Base-by-base conservation (phyloP, 345 rosid species). In the Linum trigynum region DNA sequence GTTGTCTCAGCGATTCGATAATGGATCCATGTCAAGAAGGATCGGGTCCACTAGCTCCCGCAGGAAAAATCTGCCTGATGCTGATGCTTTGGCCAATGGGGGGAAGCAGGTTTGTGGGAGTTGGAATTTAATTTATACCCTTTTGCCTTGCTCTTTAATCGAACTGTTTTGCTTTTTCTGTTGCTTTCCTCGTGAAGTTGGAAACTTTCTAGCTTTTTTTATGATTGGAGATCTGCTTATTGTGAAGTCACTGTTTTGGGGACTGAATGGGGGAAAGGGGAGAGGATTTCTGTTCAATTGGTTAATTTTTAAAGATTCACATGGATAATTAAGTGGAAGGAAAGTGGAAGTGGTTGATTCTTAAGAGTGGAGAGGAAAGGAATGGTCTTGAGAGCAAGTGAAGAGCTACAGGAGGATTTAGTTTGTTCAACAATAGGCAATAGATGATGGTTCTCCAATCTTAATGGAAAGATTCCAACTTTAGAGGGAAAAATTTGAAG, bases 1-100 rank as follows among this genome's bases (percentile, higher is more conserved):
- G 61, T 72, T 84, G 76, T 92, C 98, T 66, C 98, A 86, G 83
- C 78, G 98, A 76, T 88, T 88, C 45, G 97, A 92, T 4, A 23
- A 23, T 23, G 97, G 98, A 79, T 92, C 98, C 84, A 90, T 92
- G 91, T 92, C 98, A 14, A 80, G 97, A 68, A 81, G 97, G 69
- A 81, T 84, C 69, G 88, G 96, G 72, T 85, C 92, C 61, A 86
- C 97, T 6, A 87, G 91, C 74, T 83, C 95, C 15, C 77, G 91
- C 66, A 81, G 88, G 65, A 80, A 82, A 45, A 77, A 76, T 41
- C 83, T 77, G 57, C 61, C 92, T 69, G 96, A 90, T 73, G 63
- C 91, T 69, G 96, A 87, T 73, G 88, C 92, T 38, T 77, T 85
- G 65, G 73, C 96, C 43, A 89, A 80, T 69, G 89, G 71, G 45